A percentile compares a stretch with the other conserved stretches of the same genome.
Evolutionary conservation across 495 filamentous ascomycete genomes (phyloP).

Genomic region (Ramalina peruviana): DNA sequence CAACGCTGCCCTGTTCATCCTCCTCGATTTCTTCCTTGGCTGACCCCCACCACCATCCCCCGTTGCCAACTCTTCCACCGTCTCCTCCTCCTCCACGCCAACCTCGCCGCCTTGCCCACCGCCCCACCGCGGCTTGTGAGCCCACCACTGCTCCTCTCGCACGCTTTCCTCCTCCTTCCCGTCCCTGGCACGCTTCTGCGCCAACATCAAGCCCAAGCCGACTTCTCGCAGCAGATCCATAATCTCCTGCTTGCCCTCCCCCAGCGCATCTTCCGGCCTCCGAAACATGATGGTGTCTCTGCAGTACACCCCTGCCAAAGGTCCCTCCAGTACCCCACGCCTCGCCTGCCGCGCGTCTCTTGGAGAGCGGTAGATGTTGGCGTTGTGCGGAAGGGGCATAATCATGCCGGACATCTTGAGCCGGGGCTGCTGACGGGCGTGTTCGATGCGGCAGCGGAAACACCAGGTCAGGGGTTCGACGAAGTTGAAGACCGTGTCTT

Average conservation of each 20-base stretch:
- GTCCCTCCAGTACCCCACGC: constrained; percentile 62
- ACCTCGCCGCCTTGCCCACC: constrained; percentile 53
- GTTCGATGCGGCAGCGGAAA: constrained; percentile 58
- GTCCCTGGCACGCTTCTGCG: constrained; percentile 69
- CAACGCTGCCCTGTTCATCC: constrained; percentile 17
- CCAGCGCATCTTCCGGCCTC: constrained; percentile 19
- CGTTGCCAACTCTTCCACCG: constrained; percentile 7
- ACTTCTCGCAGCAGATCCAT: constrained; percentile 64
- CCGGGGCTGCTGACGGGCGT: constrained; percentile 47
- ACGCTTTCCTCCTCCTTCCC: constrained; percentile 48
- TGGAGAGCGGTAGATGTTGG: constrained; percentile 53
- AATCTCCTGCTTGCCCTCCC: constrained; percentile 40
- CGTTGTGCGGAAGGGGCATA: constrained; percentile 36
- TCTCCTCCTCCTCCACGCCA: constrained; percentile 29
- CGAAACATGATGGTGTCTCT: constrained; percentile 44
- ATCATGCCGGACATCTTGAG: constrained; percentile 41
- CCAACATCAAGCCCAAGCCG: constrained; percentile 57
- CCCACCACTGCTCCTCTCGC: constrained; percentile 76
- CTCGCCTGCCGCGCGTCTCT: constrained; percentile 54
- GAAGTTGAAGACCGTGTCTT: constrained; percentile 55
- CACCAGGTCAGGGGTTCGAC: constrained; percentile 68
- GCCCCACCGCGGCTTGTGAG: constrained; percentile 58
- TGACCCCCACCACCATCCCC: neutral
- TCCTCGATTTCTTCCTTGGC: constrained; percentile 6
- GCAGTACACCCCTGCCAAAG: constrained; percentile 44